A percentile compares a stretch with the other conserved stretches of the same genome.
Conservation (phyloP, 2,329 filamentous ascomycete species). For the Cladosporium oxysporum region DNA sequence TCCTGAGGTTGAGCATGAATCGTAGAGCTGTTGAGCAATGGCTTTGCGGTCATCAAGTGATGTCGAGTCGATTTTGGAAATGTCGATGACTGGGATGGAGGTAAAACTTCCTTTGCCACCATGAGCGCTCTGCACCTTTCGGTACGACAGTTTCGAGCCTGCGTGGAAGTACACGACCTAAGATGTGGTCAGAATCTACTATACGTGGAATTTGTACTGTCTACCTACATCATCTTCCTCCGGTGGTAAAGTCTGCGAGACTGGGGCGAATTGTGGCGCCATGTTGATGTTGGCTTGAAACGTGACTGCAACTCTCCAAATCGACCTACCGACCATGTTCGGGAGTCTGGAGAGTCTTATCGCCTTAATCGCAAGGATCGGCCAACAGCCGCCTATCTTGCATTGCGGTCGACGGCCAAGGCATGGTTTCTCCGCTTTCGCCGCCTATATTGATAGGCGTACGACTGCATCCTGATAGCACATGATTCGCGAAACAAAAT, state of each 20-base stretch:
- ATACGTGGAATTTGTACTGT: no score
- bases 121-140: constrained; percentile 17
- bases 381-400: constrained; percentile 1
- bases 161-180: constrained; percentile 23
- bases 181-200: neutral
- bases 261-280: neutral
- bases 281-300: neutral
- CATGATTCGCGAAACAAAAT: neutral
- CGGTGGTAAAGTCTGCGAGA: neutral
- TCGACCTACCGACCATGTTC: neutral
- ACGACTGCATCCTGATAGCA: neutral
- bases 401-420: neutral
- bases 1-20: constrained; percentile 52
- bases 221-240: neutral
- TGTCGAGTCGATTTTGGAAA: constrained; percentile 19
- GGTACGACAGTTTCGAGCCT: constrained; percentile 18
- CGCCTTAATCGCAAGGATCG: neutral
- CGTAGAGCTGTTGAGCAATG: constrained; percentile 6
- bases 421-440: neutral
- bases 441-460: neutral
- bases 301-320: neutral
- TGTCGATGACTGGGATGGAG: constrained; percentile 25
- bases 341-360: neutral
- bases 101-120: constrained; percentile 21
- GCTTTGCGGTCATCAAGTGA: neutral